Percentiles rank a stretch among this genome's conserved stretches.
Conservation (phyloP, 495 filamentous ascomycete genomes). For the Aspergillus wentii region DNA sequence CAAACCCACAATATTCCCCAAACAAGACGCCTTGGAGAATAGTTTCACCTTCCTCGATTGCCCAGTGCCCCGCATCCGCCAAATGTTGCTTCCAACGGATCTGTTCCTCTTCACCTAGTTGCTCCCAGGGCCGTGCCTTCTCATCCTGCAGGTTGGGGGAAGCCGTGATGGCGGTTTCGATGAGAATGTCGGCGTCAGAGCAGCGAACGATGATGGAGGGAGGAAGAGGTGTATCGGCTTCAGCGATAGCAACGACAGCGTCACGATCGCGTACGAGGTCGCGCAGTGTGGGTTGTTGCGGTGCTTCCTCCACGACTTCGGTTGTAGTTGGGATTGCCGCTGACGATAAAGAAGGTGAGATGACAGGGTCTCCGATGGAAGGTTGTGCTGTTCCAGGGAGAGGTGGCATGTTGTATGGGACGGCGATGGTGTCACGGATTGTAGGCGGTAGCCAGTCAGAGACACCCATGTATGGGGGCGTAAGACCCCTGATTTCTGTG, state of each 20-base stretch:
- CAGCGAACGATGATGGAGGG: neutral
- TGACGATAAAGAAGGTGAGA: too few relatives aligned
- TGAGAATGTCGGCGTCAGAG: neutral
- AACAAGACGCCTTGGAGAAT: constrained; percentile 74
- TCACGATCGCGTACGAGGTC: too few relatives aligned
- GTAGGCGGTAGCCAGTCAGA: constrained; percentile 37
- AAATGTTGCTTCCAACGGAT: constrained; percentile 65
- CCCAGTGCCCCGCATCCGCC: constrained; percentile 67
- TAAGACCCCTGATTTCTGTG: constrained; percentile 60
- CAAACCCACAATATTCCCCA: constrained; percentile 55
- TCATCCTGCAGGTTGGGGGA: neutral
- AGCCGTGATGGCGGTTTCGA: neutral
- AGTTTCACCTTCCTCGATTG: constrained; percentile 63
- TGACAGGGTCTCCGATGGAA: too few relatives aligned
- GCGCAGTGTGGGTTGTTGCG: too few relatives aligned
- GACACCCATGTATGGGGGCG: constrained; percentile 52
- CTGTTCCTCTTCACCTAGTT: constrained; percentile 54
- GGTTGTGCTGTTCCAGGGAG: too few relatives aligned
- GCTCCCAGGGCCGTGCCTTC: constrained; percentile 58
- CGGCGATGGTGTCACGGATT: constrained; percentile 22
- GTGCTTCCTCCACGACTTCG: too few relatives aligned
- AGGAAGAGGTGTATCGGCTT: too few relatives aligned
- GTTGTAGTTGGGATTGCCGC: too few relatives aligned
- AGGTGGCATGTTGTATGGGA: constrained; percentile 8
- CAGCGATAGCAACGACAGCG: too few relatives aligned